Conservation (phyloP, 2,329 filamentous ascomycete species). For the Fusarium proliferatum region DNA sequence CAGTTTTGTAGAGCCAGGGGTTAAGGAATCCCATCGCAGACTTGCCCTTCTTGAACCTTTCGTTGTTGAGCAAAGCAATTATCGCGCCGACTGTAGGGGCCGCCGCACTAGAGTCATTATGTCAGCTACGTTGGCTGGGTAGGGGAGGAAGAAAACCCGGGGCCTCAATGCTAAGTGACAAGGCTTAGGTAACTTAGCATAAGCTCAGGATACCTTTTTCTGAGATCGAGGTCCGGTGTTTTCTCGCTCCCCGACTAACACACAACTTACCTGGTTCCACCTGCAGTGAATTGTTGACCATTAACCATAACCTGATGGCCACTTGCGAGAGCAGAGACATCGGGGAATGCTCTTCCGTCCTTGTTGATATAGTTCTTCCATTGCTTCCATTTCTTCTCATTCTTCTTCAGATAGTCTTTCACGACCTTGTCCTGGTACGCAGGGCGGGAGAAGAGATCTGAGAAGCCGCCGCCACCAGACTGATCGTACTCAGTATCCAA, state of each 20-base stretch:
- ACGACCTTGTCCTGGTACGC: conserved; percentile 59
- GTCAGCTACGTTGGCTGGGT: background rate
- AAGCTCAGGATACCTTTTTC: background rate
- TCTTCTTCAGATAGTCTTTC: conserved; percentile 56
- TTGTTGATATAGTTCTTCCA: conserved; percentile 61
- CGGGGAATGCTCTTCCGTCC: conserved; percentile 68
- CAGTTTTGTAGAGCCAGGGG: conserved; percentile 65
- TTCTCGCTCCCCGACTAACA: background rate
- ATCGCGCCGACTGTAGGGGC: conserved; percentile 72
- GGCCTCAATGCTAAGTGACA: background rate
- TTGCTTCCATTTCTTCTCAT: conserved; percentile 60
- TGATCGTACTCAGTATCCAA: conserved; percentile 60
- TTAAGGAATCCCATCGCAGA: conserved; percentile 69
- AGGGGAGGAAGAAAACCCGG: background rate
- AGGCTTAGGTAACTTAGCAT: background rate
- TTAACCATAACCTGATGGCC: conserved; percentile 50
- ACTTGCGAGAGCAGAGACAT: conserved; percentile 66
- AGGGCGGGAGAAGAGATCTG: conserved; percentile 58
- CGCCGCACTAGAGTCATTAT: conserved; percentile 58
- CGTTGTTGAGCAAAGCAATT: conserved; percentile 73
- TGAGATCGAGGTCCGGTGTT: background rate
- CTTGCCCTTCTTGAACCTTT: conserved; percentile 65
- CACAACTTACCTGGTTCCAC: conserved; percentile 49
- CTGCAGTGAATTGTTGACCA: conserved; percentile 39
- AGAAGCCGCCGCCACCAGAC: conserved; percentile 62